Evolutionary conservation across 2,329 filamentous ascomycete genomes (phyloP), one percentile per base, ranked within the genome.

Genomic region (Whalleya microplaca): DNA sequence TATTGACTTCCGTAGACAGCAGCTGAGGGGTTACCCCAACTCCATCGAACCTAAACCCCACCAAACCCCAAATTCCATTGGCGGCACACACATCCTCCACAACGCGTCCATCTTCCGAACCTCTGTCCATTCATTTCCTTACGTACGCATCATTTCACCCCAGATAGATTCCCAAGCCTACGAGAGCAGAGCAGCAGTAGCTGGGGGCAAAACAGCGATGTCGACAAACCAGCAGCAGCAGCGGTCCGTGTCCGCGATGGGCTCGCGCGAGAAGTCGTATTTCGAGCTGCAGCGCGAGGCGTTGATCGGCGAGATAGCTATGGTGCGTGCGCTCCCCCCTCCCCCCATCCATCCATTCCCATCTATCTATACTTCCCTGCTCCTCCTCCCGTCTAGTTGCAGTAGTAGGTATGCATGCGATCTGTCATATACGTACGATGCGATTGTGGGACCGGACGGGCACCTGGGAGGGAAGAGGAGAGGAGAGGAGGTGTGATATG

Each of bases 211-310:
- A 23, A 16, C 19, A 45, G 8, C 21, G n/a, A 23, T 9, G 16
- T 5, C 43, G 23, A 44, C 9, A 19, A 37, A 23, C 32, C 45
- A 54, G 4, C 53, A 58, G 45, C 60, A 48, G 21, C 40, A 65
- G 42, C 67, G 68, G 48, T 66, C 67, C 5, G 55, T 60, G 10
- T 69, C 68, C 29, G 53, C 59, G 2, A 53, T 64, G 42, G 61
- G 59, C 60, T 69, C 61, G 66, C 72, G 66, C 21, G 79, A 82
- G 54, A 85, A 84, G 73, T 78, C 86, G 0, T 90, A 89, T 66
- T 94, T 92, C 66, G 89, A 92, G 69, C 84, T 88, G 70, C 90
- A 94, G 76, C 84, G 90, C 58, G 88, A 88, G 66, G 78, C 85
- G 6, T 79, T 93, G 27, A 79, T 93, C 3, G 80, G 82, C 45